Conservation (phyloP, 1,284 basidiomycete genomes). For the Ustilago curta region DNA sequence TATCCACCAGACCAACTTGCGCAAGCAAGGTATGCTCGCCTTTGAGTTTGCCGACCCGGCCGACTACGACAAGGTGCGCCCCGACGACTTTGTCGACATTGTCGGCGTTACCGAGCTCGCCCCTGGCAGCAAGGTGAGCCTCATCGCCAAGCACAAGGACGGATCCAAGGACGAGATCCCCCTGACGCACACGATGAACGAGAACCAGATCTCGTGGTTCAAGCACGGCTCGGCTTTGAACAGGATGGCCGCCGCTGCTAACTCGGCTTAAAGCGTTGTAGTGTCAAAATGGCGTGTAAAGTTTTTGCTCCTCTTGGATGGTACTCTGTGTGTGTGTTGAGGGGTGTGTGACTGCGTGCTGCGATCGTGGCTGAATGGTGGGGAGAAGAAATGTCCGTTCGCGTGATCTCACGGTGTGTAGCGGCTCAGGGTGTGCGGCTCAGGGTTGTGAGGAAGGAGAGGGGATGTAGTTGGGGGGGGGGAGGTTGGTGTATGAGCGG, state of each 20-base stretch:
- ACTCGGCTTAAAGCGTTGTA: conserved; percentile 35
- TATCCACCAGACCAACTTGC: conserved; percentile 97
- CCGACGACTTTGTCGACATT: conserved; percentile 64
- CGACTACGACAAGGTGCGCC: conserved; percentile 68
- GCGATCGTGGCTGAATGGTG: too few relatives aligned
- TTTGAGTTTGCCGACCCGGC: conserved; percentile 64
- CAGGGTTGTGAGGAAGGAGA: too few relatives aligned
- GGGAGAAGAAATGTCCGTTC: too few relatives aligned
- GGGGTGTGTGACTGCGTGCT: too few relatives aligned
- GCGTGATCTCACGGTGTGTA: too few relatives aligned
- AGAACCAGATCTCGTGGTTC: conserved; percentile 69
- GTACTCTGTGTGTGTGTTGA: too few relatives aligned
- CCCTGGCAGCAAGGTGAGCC: conserved; percentile 61
- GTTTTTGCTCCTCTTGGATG: too few relatives aligned
- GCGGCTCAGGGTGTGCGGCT: too few relatives aligned
- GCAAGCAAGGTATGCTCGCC: conserved; percentile 72
- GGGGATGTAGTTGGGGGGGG: too few relatives aligned
- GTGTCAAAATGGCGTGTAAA: too few relatives aligned
- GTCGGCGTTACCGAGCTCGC: conserved; percentile 64
- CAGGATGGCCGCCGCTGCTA: conserved; percentile 64
- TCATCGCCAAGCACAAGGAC: conserved; percentile 67
- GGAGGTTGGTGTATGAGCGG: too few relatives aligned
- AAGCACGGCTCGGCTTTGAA: conserved; percentile 67
- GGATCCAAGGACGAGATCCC: conserved; percentile 65
- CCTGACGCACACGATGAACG: conserved; percentile 67